Base-by-base conservation (phyloP, 257 asterid species). In the Apocynum venetum region DNA sequence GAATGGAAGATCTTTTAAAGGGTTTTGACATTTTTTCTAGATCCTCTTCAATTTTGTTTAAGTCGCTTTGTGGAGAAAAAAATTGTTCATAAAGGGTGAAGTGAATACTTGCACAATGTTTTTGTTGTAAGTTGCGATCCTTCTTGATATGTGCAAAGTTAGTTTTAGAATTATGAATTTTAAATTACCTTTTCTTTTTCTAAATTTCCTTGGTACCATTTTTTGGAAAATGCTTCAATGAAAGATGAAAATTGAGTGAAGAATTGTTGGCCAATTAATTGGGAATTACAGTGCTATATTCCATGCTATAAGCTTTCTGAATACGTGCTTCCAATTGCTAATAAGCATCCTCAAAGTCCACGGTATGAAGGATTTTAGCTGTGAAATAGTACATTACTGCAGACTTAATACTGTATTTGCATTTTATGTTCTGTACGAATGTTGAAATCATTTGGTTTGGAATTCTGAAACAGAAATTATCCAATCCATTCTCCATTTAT, bases 1-100 rank as follows among this genome's bases (percentile, higher is more conserved):
- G 63, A 55, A 57, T 83, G 48, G 49, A 61, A 67, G 76, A 73
- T 78, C 63, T 77, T 19, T 35, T 35, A 47, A 44, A 76, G 47
- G 61, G 81, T 81, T 71, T 65, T 8, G 19, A 38, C 53, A 46
- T 31, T 9, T 40, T 13, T 10, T 63, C 55, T 61, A 7, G 11
- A 36, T 78, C 31, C 36, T 41, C 51, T 41, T 19, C 49, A 49
- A 47, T 53, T 69, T 75, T 44, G 31, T 17, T 56, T 40, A 11
- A 19, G 36, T 61, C 40, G n/a, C 72, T 59, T 35, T 20, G 40
- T 74, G 51, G 67, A 60, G 68, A 36, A 56, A 68, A 75, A 41
- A 69, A 69, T 80, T 77, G 73, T 69, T 71, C 36, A 40, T 40
- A 9, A 36, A 4, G 9, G 10, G 67, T 15, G 77, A 53, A 13